Conservation (phyloP, 2,329 filamentous ascomycete genomes). For the Alternaria brassicae region DNA sequence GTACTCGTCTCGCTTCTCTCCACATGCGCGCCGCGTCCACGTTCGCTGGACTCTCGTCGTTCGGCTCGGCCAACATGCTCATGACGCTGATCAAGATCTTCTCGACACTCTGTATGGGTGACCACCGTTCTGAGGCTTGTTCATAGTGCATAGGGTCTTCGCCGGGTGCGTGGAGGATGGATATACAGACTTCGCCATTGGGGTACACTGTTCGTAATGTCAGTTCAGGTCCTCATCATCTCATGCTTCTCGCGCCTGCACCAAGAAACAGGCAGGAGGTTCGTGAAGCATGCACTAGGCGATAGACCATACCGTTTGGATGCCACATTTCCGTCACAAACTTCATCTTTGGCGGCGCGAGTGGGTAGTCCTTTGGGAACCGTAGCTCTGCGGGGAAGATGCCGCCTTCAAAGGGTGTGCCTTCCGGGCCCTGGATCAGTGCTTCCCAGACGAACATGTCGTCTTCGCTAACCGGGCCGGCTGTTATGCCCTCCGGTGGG, state of each 20-base stretch:
- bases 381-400: conserved; percentile 86
- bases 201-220: conserved; percentile 68
- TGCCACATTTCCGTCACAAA: conserved; percentile 91
- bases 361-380: conserved; percentile 87
- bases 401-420: conserved; percentile 93
- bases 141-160: conserved; percentile 97
- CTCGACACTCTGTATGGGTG: conserved; percentile 91
- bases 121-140: conserved; percentile 87
- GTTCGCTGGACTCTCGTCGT: conserved; percentile 95
- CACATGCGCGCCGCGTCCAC: conserved; percentile 90
- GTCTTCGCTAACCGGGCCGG: conserved; percentile 90
- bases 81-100: conserved; percentile 93
- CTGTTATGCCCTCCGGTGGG: conserved; percentile 96
- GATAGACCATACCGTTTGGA: conserved; percentile 73
- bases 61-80: conserved; percentile 88
- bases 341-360: conserved; percentile 84
- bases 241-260: background rate
- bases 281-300: background rate
- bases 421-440: conserved; percentile 92
- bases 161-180: conserved; percentile 92
- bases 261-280: background rate
- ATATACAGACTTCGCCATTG: conserved; percentile 90
- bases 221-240: background rate
- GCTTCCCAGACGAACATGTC: conserved; percentile 97
- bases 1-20: conserved; percentile 81